Percentiles rank a stretch among this genome's conserved stretches.
phyloP scores from a whole-genome alignment of 495 filamentous ascomycete genomes.

The Hypoxylon perforatum region DNA sequence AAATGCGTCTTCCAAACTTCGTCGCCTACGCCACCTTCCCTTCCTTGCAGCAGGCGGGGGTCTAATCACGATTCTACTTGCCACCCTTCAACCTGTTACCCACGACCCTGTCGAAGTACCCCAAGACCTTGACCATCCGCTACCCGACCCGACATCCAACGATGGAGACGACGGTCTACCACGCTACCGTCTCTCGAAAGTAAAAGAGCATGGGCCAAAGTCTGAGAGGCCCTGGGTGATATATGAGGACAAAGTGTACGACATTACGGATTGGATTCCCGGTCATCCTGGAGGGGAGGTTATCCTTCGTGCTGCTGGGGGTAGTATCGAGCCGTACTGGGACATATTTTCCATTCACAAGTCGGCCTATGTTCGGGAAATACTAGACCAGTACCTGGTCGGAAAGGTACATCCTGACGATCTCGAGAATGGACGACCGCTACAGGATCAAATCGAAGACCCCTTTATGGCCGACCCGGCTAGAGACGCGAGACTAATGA shows the following conservation, averaged over 20 bases:
- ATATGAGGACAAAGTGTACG: constrained; percentile 64
- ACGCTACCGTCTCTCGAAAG: constrained; percentile 58
- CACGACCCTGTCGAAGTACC: constrained; percentile 30
- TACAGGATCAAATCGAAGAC: constrained; percentile 61
- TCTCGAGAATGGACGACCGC: constrained; percentile 60
- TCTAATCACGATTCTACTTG: constrained; percentile 38
- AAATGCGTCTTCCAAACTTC: constrained; percentile 7
- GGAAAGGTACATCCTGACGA: constrained; percentile 64
- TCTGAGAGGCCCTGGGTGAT: constrained; percentile 63
- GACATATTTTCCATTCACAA: constrained; percentile 72
- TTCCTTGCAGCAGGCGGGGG: constrained; percentile 41
- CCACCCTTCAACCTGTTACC: constrained; percentile 38
- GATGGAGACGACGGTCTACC: constrained; percentile 51
- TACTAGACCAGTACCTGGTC: constrained; percentile 65
- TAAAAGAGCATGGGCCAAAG: constrained; percentile 58
- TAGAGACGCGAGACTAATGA: constrained; percentile 59
- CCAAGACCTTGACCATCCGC: constrained; percentile 7
- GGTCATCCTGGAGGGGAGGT: constrained; percentile 71
- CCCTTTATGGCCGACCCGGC: constrained; percentile 65
- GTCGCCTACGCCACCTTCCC: constrained; percentile 33
- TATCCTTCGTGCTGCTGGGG: constrained; percentile 67
- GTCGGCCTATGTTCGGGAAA: constrained; percentile 65
- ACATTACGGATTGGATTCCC: constrained; percentile 68
- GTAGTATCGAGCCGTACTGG: constrained; percentile 70
- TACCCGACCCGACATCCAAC: constrained; percentile 18